Evolutionary conservation across 129 eudicot genomes (phyloP).

Genomic region (Gnaphalium uliginosum): DNA sequence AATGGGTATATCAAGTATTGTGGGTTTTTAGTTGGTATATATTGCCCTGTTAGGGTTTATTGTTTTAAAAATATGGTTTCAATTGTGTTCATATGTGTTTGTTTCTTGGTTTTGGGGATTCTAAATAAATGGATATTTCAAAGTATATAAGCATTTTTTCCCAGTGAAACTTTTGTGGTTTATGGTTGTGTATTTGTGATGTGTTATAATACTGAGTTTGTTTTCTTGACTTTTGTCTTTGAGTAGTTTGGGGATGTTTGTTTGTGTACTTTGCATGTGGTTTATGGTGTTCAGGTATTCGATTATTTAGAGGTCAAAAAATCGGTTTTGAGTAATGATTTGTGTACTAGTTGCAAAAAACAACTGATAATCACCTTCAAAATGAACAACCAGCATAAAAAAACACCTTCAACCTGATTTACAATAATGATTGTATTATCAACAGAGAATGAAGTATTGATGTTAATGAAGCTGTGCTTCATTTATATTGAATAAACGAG

Average conservation of each 20-base stretch:
- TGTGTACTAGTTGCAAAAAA: not conserved
- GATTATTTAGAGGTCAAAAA: not conserved
- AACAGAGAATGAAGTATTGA: not conserved
- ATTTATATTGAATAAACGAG: not conserved
- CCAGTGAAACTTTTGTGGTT: not conserved
- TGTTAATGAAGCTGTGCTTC: not conserved
- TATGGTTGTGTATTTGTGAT: not conserved
- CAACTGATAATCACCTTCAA: not conserved
- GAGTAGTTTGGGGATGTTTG: not conserved
- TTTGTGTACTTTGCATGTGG: conserved; percentile 10
- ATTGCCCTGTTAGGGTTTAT: not conserved
- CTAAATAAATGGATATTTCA: conserved; percentile 7
- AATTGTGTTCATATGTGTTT: conserved; percentile 24
- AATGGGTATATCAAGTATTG: not conserved
- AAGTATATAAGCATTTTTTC: not conserved
- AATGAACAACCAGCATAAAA: not conserved
- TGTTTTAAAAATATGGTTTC: not conserved
- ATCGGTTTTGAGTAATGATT: not conserved
- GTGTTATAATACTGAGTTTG: not conserved
- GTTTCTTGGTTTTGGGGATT: conserved; percentile 23
- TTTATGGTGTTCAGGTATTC: not conserved
- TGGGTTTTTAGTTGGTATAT: conserved; percentile 8
- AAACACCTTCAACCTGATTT: too few relatives aligned
- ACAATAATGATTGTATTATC: not conserved
- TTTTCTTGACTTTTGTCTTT: not conserved